Percentiles rank a stretch among this genome's conserved stretches.
Evolutionary conservation across 805 yeast genomes (phyloP).

Genomic region (Schwanniomyces occidentalis): DNA sequence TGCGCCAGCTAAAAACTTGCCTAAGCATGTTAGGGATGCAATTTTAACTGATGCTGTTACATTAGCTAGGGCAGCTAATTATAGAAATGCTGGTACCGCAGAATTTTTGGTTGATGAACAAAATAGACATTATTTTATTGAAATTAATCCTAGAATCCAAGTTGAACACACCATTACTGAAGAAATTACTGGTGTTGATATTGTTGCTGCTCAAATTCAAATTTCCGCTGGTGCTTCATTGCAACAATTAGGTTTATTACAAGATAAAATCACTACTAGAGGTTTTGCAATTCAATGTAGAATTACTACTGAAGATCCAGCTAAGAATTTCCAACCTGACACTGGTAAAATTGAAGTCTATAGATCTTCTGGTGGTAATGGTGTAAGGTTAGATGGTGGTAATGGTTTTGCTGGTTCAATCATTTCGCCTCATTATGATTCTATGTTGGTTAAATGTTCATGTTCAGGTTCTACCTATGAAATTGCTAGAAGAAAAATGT

Average conservation of each 20-base stretch:
- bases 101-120: conserved; percentile 92
- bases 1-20: conserved; percentile 94
- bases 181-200: conserved; percentile 97
- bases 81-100: conserved; percentile 97
- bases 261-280: conserved; percentile 91
- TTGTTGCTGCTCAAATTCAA: conserved; percentile 98
- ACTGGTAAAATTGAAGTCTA: conserved; percentile 98
- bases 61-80: conserved; percentile 83
- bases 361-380: conserved; percentile 99
- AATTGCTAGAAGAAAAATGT: conserved; percentile 96
- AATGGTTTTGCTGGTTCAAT: conserved; percentile 97
- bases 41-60: conserved; percentile 93
- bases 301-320: conserved; percentile 97
- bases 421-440: conserved; percentile 95
- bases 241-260: conserved; percentile 86
- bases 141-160: conserved; percentile 96
- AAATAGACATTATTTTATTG: conserved; percentile 95
- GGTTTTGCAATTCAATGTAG: conserved; percentile 99
- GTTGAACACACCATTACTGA: conserved; percentile 99
- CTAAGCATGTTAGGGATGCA: conserved; percentile 81
- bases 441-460: conserved; percentile 96
- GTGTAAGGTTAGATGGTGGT: conserved; percentile 98
- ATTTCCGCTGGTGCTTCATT: conserved; percentile 97
- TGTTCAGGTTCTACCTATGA: conserved; percentile 97
- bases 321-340: conserved; percentile 96